Percentiles rank a stretch among this genome's conserved stretches.
Conservation (phyloP, 1,139 yeast species). For the Yamadazyma triangularis region DNA sequence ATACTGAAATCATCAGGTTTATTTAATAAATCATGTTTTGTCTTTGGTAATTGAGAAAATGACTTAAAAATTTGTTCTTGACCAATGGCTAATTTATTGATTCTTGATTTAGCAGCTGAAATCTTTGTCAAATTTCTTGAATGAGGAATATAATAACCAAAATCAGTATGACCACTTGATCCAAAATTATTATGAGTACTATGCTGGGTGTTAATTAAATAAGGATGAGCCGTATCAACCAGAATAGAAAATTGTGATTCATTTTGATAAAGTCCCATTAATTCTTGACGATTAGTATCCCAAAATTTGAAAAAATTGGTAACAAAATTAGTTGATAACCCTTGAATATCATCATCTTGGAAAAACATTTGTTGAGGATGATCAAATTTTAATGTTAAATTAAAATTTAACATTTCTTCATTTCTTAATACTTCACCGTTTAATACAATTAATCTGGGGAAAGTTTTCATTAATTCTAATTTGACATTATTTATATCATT, state of each 20-base stretch:
- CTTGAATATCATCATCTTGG: constrained; percentile 71
- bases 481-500: constrained; percentile 41
- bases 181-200: constrained; percentile 26
- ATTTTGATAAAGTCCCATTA: constrained; percentile 69
- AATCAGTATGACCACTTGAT: constrained; percentile 45
- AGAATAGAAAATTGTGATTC: constrained; percentile 81
- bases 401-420: constrained; percentile 52
- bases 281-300: constrained; percentile 73
- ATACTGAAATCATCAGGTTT: constrained; percentile 67
- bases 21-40: constrained; percentile 65
- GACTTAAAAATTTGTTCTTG: constrained; percentile 57
- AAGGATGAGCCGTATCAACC: constrained; percentile 49
- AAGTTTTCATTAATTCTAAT: constrained; percentile 60
- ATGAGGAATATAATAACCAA: constrained; percentile 60
- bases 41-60: constrained; percentile 66
- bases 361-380: constrained; percentile 55
- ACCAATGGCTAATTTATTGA: constrained; percentile 64
- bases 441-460: constrained; percentile 74
- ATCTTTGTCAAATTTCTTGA: constrained; percentile 77
- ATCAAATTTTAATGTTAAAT: constrained; percentile 55
- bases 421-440: constrained; percentile 79
- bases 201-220: not conserved
- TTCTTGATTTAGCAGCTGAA: constrained; percentile 54
- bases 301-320: constrained; percentile 71
- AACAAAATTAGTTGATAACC: constrained; percentile 69